Evolutionary conservation across 805 yeast species (phyloP).

Genomic region (Candida sonorensis): DNA sequence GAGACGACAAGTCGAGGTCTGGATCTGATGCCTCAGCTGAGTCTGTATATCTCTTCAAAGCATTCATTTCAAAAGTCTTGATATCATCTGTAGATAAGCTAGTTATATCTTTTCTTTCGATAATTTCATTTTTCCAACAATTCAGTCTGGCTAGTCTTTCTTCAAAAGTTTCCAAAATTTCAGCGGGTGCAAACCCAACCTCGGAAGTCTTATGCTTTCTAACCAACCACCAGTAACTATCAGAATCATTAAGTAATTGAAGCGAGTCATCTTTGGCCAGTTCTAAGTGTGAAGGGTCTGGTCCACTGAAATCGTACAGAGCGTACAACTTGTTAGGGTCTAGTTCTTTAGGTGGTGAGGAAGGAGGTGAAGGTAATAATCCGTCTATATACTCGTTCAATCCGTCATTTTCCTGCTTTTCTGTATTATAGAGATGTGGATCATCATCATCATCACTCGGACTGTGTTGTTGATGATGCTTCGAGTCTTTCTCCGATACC

Average conservation of each 20-base stretch:
- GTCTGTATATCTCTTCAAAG: conserved; percentile 12
- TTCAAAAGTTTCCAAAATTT: conserved; percentile 82
- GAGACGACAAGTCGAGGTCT: too few relatives aligned
- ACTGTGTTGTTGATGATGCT: neutral
- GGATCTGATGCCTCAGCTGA: too few relatives aligned
- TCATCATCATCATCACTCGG: neutral
- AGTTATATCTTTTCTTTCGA: conserved; percentile 31
- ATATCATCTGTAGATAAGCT: conserved; percentile 20
- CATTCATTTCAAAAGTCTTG: conserved; percentile 18
- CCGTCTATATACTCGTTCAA: conserved; percentile 37
- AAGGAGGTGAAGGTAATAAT: conserved; percentile 56
- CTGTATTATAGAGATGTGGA: conserved; percentile 1
- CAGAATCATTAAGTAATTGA: conserved; percentile 75
- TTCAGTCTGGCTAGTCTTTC: conserved; percentile 89
- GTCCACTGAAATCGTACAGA: conserved; percentile 79
- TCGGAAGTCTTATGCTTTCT: conserved; percentile 30
- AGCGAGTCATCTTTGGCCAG: conserved; percentile 78
- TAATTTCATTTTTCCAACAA: conserved; percentile 84
- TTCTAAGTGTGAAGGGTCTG: conserved; percentile 88
- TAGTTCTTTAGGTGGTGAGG: conserved; percentile 73
- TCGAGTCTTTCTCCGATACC: neutral
- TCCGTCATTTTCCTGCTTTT: conserved; percentile 23
- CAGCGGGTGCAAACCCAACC: conserved; percentile 96
- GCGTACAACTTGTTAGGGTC: conserved; percentile 85
- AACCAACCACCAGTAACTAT: conserved; percentile 96